Conservation (phyloP, 192 early-diverging fungal genomes). For the Gamsiella multidivaricata region DNA sequence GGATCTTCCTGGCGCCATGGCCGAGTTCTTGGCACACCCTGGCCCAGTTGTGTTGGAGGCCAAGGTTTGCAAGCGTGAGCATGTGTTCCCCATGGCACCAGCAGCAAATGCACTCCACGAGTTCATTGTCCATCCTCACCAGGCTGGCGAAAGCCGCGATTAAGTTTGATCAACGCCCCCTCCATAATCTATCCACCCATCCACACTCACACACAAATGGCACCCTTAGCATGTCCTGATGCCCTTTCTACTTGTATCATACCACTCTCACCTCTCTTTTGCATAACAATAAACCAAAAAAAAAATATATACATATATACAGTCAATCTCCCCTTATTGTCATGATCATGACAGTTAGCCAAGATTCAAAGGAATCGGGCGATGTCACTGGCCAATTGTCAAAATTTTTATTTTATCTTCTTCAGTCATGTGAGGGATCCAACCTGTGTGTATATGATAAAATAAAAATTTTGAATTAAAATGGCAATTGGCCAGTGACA, state of each 20-base stretch:
- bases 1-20: conserved; percentile 87
- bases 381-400: no score
- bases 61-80: conserved; percentile 91
- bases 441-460: no score
- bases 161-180: neutral
- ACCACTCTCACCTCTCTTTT: neutral
- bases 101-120: conserved; percentile 94
- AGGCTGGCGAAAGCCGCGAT: conserved; percentile 15
- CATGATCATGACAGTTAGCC: no score
- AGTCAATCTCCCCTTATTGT: no score
- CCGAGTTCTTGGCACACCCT: conserved; percentile 87
- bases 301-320: no score
- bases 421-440: no score
- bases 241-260: conserved; percentile 3
- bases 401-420: no score
- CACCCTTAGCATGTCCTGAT: neutral
- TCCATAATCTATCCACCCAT: neutral
- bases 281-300: conserved; percentile 3
- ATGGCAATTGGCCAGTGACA: no score
- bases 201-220: neutral
- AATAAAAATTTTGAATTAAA: no score
- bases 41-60: conserved; percentile 94
- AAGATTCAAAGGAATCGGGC: no score
- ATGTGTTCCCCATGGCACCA: conserved; percentile 97
- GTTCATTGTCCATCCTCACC: conserved; percentile 73